Conservation (phyloP, 2,329 filamentous ascomycete genomes). For the Colletotrichum truncatum region DNA sequence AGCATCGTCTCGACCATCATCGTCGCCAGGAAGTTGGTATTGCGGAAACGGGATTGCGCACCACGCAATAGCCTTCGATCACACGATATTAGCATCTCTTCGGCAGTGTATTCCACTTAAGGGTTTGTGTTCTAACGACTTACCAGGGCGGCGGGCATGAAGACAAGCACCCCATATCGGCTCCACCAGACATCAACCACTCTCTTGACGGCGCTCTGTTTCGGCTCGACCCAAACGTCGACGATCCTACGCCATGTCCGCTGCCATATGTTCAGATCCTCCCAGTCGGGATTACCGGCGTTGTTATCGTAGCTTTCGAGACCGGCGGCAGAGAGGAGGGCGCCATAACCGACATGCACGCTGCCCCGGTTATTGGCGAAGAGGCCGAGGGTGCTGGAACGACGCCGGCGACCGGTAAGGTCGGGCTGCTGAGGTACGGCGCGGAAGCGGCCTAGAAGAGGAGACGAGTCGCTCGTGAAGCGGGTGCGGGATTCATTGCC, state of each 20-base stretch:
- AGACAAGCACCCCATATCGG: constrained; percentile 67
- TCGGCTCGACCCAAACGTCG: constrained; percentile 70
- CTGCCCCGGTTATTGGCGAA: constrained; percentile 52
- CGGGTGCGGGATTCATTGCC: constrained; percentile 67
- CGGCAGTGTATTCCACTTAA: constrained; percentile 28
- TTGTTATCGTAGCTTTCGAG: constrained; percentile 41
- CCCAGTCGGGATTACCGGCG: constrained; percentile 42
- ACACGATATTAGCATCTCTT: constrained; percentile 10
- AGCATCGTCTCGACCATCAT: constrained; percentile 41
- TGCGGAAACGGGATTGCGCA: constrained; percentile 73
- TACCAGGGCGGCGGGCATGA: constrained; percentile 69
- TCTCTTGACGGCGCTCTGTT: constrained; percentile 64
- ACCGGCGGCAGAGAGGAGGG: constrained; percentile 54
- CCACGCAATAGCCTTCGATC: constrained; percentile 66
- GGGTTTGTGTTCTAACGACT: constrained; percentile 35
- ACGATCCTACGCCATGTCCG: constrained; percentile 46
- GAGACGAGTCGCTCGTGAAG: constrained; percentile 62
- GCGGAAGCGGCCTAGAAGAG: constrained; percentile 71
- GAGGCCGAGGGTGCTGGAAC: constrained; percentile 42
- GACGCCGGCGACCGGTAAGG: constrained; percentile 35
- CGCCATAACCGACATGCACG: constrained; percentile 66
- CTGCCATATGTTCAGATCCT: constrained; percentile 45
- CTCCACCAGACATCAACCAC: constrained; percentile 72
- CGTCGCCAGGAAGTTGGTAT: constrained; percentile 60
- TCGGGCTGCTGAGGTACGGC: constrained; percentile 62